Conservation (phyloP, 495 filamentous ascomycete genomes). For the Pseudevernia furfuracea region DNA sequence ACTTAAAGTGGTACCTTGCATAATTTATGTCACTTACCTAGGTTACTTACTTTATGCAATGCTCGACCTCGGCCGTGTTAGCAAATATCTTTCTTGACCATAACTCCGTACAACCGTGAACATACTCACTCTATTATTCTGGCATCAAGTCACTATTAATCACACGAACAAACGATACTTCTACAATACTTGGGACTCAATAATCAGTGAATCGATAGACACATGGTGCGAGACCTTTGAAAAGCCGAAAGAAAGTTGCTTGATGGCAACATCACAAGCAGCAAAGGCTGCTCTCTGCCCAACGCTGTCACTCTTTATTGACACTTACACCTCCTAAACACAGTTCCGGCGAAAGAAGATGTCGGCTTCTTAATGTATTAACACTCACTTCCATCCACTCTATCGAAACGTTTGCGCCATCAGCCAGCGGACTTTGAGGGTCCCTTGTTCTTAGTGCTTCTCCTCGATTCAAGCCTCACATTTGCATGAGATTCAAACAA, state of each 20-base stretch:
- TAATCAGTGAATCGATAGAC: neutral
- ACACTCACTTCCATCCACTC: neutral
- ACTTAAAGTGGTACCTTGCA: neutral
- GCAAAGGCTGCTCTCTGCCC: neutral
- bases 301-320: neutral
- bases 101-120: too few species aligned
- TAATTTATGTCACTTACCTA: neutral
- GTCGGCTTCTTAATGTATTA: neutral
- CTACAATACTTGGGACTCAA: neutral
- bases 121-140: too few species aligned
- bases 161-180: neutral
- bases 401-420: neutral
- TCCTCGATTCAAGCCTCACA: neutral
- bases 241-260: neutral
- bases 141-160: too few species aligned
- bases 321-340: neutral
- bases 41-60: neutral
- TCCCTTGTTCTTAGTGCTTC: neutral
- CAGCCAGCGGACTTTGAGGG: neutral
- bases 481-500: neutral
- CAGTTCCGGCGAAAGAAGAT: neutral
- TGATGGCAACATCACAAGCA: conserved; percentile 2
- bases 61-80: neutral
- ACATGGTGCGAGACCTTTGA: neutral
- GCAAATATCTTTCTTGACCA: too few species aligned